Conservation (phyloP, 345 rosid species). For the Gossypium longicalyx region DNA sequence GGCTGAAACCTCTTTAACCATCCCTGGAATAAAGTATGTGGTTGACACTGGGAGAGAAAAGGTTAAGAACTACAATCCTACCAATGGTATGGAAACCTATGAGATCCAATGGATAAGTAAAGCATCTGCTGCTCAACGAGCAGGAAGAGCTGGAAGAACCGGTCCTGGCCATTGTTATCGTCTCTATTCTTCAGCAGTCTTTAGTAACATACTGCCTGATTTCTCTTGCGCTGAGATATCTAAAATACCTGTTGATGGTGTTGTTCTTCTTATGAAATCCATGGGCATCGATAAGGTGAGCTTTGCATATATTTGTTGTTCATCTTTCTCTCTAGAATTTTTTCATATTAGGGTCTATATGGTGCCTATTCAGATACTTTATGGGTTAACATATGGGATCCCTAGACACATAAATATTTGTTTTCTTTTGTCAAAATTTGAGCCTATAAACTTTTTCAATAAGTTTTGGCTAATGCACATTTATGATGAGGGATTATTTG, state of each 20-base stretch:
- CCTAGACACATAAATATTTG: not conserved
- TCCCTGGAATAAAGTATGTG: constrained; percentile 91
- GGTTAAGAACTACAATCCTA: constrained; percentile 65
- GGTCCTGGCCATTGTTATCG: constrained; percentile 95
- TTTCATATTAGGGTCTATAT: not conserved
- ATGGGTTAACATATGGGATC: not conserved
- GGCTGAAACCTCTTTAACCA: constrained; percentile 91
- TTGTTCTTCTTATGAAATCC: constrained; percentile 85
- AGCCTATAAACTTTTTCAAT: not conserved
- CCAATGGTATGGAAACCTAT: constrained; percentile 72
- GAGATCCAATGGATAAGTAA: constrained; percentile 86
- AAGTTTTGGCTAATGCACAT: not conserved
- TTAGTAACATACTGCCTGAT: constrained; percentile 58
- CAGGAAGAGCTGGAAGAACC: constrained; percentile 97
- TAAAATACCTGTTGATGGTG: constrained; percentile 77
- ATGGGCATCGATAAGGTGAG: constrained; percentile 72
- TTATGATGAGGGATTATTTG: not conserved
- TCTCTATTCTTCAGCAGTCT: constrained; percentile 80
- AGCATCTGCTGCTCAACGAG: constrained; percentile 92
- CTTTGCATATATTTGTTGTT: constrained; percentile 15
- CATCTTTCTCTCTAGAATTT: not conserved
- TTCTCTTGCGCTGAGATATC: constrained; percentile 79
- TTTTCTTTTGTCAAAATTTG: not conserved
- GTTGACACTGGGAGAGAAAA: constrained; percentile 93
- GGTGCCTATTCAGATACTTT: not conserved